Percentiles rank a stretch among this genome's conserved stretches.
Evolutionary conservation across 2,329 filamentous ascomycete genomes (phyloP).

Genomic region (Fusarium bulbicola): DNA sequence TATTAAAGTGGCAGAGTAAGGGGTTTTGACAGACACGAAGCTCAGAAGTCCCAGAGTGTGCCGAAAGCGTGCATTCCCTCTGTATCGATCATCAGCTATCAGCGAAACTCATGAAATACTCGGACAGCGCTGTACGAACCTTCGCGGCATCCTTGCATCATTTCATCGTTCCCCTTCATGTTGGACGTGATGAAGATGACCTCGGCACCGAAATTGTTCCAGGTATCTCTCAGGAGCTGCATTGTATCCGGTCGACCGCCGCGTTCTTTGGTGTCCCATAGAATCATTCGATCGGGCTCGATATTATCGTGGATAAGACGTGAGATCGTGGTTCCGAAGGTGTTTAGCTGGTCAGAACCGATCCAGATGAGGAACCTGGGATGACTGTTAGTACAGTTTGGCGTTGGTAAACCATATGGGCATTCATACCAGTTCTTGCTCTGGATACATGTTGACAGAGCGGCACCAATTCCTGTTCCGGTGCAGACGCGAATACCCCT

Average conservation of each 20-base stretch:
- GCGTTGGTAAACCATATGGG: rapidly evolving
- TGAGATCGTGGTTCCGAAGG: background rate
- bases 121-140: background rate
- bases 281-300: background rate
- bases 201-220: background rate
- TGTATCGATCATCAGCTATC: rapidly evolving
- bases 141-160: background rate
- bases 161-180: background rate
- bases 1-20: too few relatives aligned
- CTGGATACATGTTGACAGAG: constrained; percentile 4
- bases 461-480: background rate
- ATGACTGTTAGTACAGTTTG: rapidly evolving
- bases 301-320: background rate
- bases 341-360: background rate
- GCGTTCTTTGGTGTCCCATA: background rate
- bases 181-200: constrained; percentile 4
- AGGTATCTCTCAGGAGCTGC: background rate
- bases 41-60: background rate
- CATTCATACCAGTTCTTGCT: background rate
- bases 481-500: constrained; percentile 4
- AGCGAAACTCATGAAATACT: rapidly evolving
- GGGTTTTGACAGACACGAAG: rapidly evolving
- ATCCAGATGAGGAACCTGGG: constrained; percentile 6
- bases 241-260: background rate
- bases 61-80: background rate